Conservation (phyloP, 108 stramenopile species). For the Stephanodiscus triporus region DNA sequence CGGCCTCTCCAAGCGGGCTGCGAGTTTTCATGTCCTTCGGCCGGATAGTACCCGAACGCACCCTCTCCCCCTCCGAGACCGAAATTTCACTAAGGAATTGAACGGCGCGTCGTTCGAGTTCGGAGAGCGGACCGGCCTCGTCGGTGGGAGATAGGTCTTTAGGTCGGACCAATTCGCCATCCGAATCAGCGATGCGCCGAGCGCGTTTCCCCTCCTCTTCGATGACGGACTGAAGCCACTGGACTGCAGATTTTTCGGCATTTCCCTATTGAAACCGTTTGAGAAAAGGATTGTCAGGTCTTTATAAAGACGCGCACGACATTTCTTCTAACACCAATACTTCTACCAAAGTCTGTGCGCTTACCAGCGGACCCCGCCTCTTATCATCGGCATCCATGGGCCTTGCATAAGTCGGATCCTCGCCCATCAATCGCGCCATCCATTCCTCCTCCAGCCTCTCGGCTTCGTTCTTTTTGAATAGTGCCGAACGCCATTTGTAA, state of each 20-base stretch:
- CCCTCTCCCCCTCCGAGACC: slow-evolving; percentile 67
- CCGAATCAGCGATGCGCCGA: slow-evolving; percentile 61
- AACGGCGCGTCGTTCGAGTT: slow-evolving; percentile 64
- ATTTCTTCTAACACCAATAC: not conserved
- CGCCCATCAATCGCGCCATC: slow-evolving; percentile 80
- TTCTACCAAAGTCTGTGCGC: not conserved
- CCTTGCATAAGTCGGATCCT: slow-evolving; percentile 74
- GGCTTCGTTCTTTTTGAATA: slow-evolving; percentile 83
- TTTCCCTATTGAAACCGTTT: slow-evolving; percentile 51
- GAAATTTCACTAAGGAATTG: slow-evolving; percentile 62
- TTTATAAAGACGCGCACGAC: not conserved
- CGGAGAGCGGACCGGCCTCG: slow-evolving; percentile 73
- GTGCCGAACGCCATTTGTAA: slow-evolving; percentile 76
- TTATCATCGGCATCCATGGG: slow-evolving; percentile 85
- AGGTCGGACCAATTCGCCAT: slow-evolving; percentile 77
- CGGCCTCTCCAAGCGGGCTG: slow-evolving; percentile 77
- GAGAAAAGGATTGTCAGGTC: slow-evolving; percentile 8
- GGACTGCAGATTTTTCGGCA: slow-evolving; percentile 68
- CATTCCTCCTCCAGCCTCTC: slow-evolving; percentile 77
- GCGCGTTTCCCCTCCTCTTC: slow-evolving; percentile 88
- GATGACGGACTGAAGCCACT: slow-evolving; percentile 73
- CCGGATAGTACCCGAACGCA: slow-evolving; percentile 52
- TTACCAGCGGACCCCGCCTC: slow-evolving; percentile 75
- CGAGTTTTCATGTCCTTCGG: slow-evolving; percentile 80
- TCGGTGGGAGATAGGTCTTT: slow-evolving; percentile 46